These are phyloP conservation scores for Claviceps sp. DNA, from an alignment of 2,329 filamentous ascomycete species.

Conservation along the genomic window DNA sequence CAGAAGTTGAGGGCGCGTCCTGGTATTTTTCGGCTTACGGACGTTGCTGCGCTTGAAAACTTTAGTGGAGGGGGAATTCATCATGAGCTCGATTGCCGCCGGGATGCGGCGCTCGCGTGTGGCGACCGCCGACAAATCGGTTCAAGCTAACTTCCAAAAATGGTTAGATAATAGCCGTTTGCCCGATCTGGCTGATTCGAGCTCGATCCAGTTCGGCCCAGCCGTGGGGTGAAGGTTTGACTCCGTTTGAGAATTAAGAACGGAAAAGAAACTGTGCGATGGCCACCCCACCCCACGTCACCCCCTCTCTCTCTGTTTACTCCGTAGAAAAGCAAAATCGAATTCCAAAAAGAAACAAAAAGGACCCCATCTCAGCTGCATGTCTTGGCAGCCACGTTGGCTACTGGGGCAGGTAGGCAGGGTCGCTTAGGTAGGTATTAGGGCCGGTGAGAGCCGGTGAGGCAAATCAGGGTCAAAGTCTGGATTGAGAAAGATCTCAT, in stretches of 20 bases:
- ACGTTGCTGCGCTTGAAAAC: too few species aligned
- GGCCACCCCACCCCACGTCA: background rate
- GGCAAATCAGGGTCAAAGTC: background rate
- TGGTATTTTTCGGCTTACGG: too few species aligned
- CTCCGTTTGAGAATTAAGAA: background rate
- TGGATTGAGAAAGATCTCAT: too few species aligned
- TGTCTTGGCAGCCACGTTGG: background rate
- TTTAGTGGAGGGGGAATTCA: too few species aligned
- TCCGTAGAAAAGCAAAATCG: background rate
- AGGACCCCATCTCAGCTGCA: background rate
- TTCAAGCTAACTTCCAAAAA: background rate
- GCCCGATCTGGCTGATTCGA: background rate
- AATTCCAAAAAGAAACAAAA: background rate
- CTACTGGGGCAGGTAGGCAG: too few species aligned
- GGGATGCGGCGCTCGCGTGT: background rate
- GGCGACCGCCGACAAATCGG: background rate
- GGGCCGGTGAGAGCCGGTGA: background rate
- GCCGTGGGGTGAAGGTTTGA: background rate
- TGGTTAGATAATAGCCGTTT: background rate
- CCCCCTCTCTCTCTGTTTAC: background rate
- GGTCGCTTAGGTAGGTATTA: background rate
- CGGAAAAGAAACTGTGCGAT: too few species aligned
- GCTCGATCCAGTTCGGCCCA: background rate
- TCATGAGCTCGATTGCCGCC: too few species aligned
- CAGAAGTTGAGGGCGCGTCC: too few species aligned